Percentiles rank a stretch among this genome's conserved stretches.
Evolutionary conservation across 1,139 yeast species (phyloP).

Genomic region (Pichia kudriavzevii): DNA sequence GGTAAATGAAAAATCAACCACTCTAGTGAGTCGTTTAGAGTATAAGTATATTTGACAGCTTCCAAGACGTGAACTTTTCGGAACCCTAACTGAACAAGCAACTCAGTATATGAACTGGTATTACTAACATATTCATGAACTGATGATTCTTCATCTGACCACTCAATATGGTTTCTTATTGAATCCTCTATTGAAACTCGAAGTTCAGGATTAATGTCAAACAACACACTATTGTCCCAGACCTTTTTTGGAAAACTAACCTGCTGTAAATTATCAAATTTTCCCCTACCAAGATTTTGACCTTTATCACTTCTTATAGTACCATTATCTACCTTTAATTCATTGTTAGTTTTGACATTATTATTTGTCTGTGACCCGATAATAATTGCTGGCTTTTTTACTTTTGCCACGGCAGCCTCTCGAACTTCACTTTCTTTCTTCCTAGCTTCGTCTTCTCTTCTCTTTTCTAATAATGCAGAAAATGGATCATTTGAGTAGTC

Average conservation of each 20-base stretch:
- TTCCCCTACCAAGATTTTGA: no score
- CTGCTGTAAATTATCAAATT: no score
- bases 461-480: slow-evolving; percentile 46
- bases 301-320: no score
- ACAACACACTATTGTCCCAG: slow-evolving; percentile 47
- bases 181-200: slow-evolving; percentile 49
- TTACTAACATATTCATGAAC: slow-evolving; percentile 4
- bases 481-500: slow-evolving; percentile 70
- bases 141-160: slow-evolving; percentile 33
- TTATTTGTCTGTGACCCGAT: slow-evolving; percentile 23
- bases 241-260: slow-evolving; percentile 48
- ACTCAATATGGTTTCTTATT: slow-evolving; percentile 45
- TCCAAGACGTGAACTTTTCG: slow-evolving; percentile 63
- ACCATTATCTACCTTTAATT: no score
- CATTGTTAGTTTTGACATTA: not conserved
- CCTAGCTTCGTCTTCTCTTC: slow-evolving; percentile 35
- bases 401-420: slow-evolving; percentile 33
- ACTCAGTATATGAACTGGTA: slow-evolving; percentile 11
- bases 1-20: slow-evolving; percentile 87
- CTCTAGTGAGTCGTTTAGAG: slow-evolving; percentile 55
- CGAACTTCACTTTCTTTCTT: slow-evolving; percentile 40
- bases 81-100: slow-evolving; percentile 52
- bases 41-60: slow-evolving; percentile 52
- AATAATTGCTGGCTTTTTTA: slow-evolving; percentile 37
- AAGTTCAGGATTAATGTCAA: slow-evolving; percentile 42